Conservation (phyloP, 2,329 filamentous ascomycete genomes). For the Plenodomus tracheiphilus region DNA sequence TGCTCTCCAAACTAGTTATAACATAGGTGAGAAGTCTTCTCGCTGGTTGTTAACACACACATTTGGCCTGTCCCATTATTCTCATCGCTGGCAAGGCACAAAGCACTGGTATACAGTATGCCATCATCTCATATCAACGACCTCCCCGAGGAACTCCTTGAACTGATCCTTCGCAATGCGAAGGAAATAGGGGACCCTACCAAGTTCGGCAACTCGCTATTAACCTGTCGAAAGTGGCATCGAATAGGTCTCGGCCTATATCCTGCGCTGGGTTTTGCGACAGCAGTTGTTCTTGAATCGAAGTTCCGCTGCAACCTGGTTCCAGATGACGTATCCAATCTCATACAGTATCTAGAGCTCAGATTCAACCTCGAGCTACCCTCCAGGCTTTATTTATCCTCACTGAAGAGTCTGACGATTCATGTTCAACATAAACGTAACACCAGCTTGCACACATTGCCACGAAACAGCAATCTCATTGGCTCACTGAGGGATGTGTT, state of each 20-base stretch:
- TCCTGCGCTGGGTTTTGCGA: constrained; percentile 7
- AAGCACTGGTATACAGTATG: background rate
- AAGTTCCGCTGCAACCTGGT: constrained; percentile 6
- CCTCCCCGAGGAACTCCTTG: constrained; percentile 15
- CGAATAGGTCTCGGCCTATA: constrained; percentile 12
- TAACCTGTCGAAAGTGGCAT: constrained; percentile 15
- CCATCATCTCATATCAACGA: background rate
- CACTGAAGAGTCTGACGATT: constrained; percentile 13
- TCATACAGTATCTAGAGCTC: background rate
- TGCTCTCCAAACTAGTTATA: background rate
- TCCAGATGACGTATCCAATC: background rate
- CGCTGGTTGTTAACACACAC: no score
- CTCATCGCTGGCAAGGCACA: background rate
- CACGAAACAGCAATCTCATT: constrained; percentile 5
- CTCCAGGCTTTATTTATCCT: constrained; percentile 10
- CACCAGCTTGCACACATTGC: constrained; percentile 1
- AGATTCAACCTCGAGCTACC: constrained; percentile 1
- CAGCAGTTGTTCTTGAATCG: constrained; percentile 12
- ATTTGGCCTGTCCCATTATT: background rate
- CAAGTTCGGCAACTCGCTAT: constrained; percentile 8
- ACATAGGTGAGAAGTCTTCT: background rate
- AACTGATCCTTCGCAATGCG: constrained; percentile 6
- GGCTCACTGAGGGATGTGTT: constrained; percentile 4
- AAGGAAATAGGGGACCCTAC: constrained; percentile 1
- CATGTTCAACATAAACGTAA: constrained; percentile 12